Percentiles rank a stretch among this genome's conserved stretches.
Conservation (phyloP, 2,329 filamentous ascomycete species). For the Aspergillus clavatus region DNA sequence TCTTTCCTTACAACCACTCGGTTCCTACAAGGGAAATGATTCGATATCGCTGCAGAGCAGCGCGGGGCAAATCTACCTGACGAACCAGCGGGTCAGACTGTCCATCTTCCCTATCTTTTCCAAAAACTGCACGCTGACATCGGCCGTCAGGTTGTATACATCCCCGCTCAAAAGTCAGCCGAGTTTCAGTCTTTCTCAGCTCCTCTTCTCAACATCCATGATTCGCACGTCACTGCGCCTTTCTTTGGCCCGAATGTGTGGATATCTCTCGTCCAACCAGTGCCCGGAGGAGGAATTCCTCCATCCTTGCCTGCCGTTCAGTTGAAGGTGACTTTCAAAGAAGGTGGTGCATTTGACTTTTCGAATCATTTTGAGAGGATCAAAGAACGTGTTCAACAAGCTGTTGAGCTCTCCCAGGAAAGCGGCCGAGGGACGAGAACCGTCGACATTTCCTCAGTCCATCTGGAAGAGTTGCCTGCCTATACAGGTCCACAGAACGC, state of each 20-base stretch:
- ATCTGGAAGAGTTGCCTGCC: conserved; percentile 81
- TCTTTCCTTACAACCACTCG: conserved; percentile 67
- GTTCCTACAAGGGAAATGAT: conserved; percentile 58
- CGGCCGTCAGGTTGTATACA: conserved; percentile 70
- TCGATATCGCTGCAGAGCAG: conserved; percentile 68
- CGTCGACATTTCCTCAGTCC: conserved; percentile 60
- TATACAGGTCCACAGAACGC: conserved; percentile 63
- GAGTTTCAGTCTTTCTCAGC: conserved; percentile 81
- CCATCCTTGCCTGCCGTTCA: conserved; percentile 67
- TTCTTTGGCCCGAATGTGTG: conserved; percentile 93
- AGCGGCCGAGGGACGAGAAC: conserved; percentile 41
- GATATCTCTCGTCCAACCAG: conserved; percentile 73
- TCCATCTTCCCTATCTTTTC: conserved; percentile 12
- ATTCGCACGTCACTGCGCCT: conserved; percentile 79
- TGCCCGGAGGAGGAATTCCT: conserved; percentile 77
- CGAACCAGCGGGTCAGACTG: conserved; percentile 69
- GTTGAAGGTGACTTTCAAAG: conserved; percentile 82
- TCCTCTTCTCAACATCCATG: conserved; percentile 80
- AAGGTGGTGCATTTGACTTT: conserved; percentile 92
- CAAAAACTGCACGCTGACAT: conserved; percentile 8
- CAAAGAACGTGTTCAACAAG: conserved; percentile 77
- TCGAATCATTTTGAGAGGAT: conserved; percentile 76
- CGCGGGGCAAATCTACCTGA: conserved; percentile 72
- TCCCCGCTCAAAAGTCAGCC: conserved; percentile 64
- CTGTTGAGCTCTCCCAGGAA: conserved; percentile 54